Evolutionary conservation across 1,284 basidiomycete species (phyloP).

Genomic region (Sanghuangporus weigelae): DNA sequence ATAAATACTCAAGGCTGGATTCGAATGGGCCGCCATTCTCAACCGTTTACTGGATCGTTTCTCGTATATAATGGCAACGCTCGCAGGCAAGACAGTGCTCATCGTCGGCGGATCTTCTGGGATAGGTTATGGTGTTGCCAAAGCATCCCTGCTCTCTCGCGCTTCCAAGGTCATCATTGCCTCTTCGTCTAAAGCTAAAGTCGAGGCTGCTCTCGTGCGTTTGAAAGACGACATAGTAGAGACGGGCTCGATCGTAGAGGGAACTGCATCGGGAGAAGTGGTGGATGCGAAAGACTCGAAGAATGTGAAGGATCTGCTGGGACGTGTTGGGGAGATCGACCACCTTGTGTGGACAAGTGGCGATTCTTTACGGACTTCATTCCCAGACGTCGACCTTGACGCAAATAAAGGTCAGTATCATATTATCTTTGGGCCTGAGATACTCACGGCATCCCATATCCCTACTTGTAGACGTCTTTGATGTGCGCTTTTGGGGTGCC

Average conservation of each 20-base stretch:
- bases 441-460: neutral
- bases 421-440: neutral
- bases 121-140: slow-evolving; percentile 16
- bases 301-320: slow-evolving; percentile 15
- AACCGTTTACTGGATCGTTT: too few relatives aligned
- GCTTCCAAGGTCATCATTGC: slow-evolving; percentile 16
- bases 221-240: slow-evolving; percentile 5
- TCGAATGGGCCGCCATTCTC: too few relatives aligned
- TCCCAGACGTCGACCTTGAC: slow-evolving; percentile 17
- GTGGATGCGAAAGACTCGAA: slow-evolving; percentile 14
- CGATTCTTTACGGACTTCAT: slow-evolving; percentile 11
- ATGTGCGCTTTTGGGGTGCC: slow-evolving; percentile 23
- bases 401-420: slow-evolving; percentile 10
- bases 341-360: slow-evolving; percentile 22
- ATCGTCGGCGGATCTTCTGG: slow-evolving; percentile 17
- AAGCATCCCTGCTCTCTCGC: slow-evolving; percentile 7
- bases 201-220: slow-evolving; percentile 4
- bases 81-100: slow-evolving; percentile 12
- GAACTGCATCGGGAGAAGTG: slow-evolving; percentile 15
- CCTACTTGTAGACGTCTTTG: slow-evolving; percentile 14
- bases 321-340: slow-evolving; percentile 19
- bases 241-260: neutral
- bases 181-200: slow-evolving; percentile 13
- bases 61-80: neutral
- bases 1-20: too few relatives aligned